phyloP scores from a whole-genome alignment of 257 asterid species.

The Schizonepeta tenuifolia region DNA sequence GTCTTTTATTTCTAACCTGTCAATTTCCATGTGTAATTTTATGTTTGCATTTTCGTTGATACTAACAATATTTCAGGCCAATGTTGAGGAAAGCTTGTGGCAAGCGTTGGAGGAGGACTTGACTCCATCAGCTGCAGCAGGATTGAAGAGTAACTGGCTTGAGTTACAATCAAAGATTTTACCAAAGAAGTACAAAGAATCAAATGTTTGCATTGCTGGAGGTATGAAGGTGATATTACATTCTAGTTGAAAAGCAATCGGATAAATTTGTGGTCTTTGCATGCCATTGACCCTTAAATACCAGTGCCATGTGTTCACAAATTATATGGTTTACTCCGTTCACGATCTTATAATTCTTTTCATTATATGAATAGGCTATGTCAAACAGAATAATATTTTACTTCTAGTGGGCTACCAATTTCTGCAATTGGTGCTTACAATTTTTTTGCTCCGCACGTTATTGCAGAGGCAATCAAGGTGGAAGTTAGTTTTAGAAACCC shows the following conservation, averaged over 20 bases:
- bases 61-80: constrained; percentile 54
- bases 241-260: constrained; percentile 31
- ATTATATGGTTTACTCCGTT: constrained; percentile 19
- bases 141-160: constrained; percentile 84
- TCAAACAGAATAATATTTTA: constrained; percentile 7
- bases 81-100: constrained; percentile 80
- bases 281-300: constrained; percentile 16
- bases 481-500: constrained; percentile 83
- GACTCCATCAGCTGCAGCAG: constrained; percentile 71
- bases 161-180: constrained; percentile 67
- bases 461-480: constrained; percentile 84
- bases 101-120: constrained; percentile 80
- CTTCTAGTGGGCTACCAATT: constrained; percentile 23
- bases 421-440: constrained; percentile 30
- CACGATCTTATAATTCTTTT: constrained; percentile 8
- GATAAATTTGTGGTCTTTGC: constrained; percentile 14
- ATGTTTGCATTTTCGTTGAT: constrained; percentile 16
- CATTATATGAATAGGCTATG: constrained; percentile 3
- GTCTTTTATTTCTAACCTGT: constrained; percentile 6
- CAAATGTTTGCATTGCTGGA: constrained; percentile 95
- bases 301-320: constrained; percentile 9
- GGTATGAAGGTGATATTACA: constrained; percentile 68
- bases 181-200: constrained; percentile 72
- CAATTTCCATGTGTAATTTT: constrained; percentile 1
- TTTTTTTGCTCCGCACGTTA: constrained; percentile 32